Base-by-base conservation (phyloP, 805 yeast genomes). In the Ogataea paraovalis region DNA sequence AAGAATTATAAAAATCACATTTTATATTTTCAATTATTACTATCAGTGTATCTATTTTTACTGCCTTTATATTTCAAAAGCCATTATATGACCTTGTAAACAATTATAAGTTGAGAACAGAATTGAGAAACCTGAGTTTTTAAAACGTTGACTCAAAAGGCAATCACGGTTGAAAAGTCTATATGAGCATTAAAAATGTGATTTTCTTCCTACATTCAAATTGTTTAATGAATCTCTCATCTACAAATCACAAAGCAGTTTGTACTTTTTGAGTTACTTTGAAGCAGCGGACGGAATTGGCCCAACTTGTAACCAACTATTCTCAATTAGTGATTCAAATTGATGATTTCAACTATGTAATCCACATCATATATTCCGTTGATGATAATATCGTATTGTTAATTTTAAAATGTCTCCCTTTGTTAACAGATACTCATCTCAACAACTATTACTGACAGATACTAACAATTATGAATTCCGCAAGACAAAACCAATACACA, bases 1-100 rank as follows among this genome's bases (percentile, higher is more conserved):
- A 14, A 30, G 34, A 30, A 30, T 7, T 14, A 14, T 34, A n/a
- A 16, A n/a, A 7, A 34, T 18, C 38, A 34, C 13, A n/a, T 12
- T 34, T n/a, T 34, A 34, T 34, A 34, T 18, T 34, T 34, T 34
- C 38, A 34, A 34, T 34, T 34, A 34, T 34, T 34, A 34, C 38
- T 18, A 10, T 14, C 34, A 34, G 20, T 34, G 16, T 34, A 34
- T 34, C 38, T 34, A 5, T 16, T 34, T 34, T 34, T 34, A 34
- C 12, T 34, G 19, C 38, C 21, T 34, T 34, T 34, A 34, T 34
- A 34, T 34, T 18, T 34, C 20, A 34, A 34, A 34, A 34, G 14
- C 21, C 19, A 18, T 7, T 18, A 13, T 16, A 34, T n/a, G 38
- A 34, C 21, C 38, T 18, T 34, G 38, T 34, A 34, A 34, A 34